Evolutionary conservation across 345 rosid genomes (phyloP).

Genomic region (Mangifera indica): DNA sequence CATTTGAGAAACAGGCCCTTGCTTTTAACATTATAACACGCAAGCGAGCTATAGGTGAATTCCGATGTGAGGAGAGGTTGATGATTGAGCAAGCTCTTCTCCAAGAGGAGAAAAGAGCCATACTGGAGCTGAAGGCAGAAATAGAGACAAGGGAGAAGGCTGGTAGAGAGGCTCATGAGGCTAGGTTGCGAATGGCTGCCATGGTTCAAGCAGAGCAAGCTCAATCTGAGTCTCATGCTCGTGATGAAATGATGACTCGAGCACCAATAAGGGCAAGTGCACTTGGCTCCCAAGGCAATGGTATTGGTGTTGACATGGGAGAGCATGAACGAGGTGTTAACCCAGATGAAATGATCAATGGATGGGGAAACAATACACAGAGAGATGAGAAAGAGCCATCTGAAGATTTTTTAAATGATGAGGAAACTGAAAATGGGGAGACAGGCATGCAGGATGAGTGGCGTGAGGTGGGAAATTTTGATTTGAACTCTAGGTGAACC

Average conservation of each 20-base stretch:
- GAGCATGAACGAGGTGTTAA: conserved; percentile 54
- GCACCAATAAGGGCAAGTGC: conserved; percentile 69
- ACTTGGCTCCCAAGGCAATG: conserved; percentile 51
- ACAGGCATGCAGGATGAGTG: conserved; percentile 55
- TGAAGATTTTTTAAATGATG: conserved; percentile 90
- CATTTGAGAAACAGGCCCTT: conserved; percentile 82
- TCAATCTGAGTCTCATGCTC: conserved; percentile 66
- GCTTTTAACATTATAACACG: conserved; percentile 74
- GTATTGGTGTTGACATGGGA: conserved; percentile 63
- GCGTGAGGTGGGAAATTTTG: conserved; percentile 74
- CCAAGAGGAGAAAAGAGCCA: conserved; percentile 64
- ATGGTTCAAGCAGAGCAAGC: conserved; percentile 76
- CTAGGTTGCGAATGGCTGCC: conserved; percentile 70
- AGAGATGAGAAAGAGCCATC: conserved; percentile 86
- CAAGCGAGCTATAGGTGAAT: conserved; percentile 62
- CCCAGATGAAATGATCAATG: conserved; percentile 88
- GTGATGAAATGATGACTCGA: conserved; percentile 58
- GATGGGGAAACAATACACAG: conserved; percentile 68
- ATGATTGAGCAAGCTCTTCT: conserved; percentile 73
- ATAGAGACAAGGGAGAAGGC: conserved; percentile 79
- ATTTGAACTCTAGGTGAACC: conserved; percentile 61
- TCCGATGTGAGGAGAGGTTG: conserved; percentile 77
- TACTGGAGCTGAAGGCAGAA: conserved; percentile 57
- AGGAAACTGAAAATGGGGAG: conserved; percentile 81
- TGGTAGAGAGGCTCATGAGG: conserved; percentile 62